phyloP scores from a whole-genome alignment of 768 basidiomycete species.

The Russula griseocarnosa region DNA sequence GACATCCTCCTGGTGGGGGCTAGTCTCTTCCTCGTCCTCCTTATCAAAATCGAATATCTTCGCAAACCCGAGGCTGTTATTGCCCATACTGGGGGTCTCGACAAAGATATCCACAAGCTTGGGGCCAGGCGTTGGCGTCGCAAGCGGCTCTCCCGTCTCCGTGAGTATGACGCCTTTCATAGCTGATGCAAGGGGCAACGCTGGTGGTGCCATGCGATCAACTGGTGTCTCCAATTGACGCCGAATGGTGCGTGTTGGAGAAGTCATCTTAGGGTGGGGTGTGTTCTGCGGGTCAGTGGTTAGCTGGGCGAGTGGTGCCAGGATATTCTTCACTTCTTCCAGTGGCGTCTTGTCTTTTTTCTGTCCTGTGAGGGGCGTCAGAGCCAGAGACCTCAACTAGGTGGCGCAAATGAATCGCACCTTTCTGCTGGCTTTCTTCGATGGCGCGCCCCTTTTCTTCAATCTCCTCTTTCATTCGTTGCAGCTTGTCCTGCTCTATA shows the following conservation, averaged over 20 bases:
- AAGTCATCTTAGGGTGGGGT: slow-evolving; percentile 31
- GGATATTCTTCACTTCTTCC: slow-evolving; percentile 72
- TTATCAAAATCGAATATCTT: slow-evolving; percentile 68
- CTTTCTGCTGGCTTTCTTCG: slow-evolving; percentile 39
- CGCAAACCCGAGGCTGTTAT: slow-evolving; percentile 54
- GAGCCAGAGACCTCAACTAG: not conserved
- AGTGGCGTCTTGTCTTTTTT: slow-evolving; percentile 56
- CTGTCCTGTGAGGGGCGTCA: slow-evolving; percentile 32
- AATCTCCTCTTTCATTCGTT: slow-evolving; percentile 45
- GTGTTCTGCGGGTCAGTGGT: slow-evolving; percentile 31
- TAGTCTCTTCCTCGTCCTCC: slow-evolving; percentile 33
- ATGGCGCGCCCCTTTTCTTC: slow-evolving; percentile 47
- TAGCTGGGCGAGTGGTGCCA: slow-evolving; percentile 47
- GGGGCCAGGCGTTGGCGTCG: slow-evolving; percentile 60
- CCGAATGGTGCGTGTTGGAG: slow-evolving; percentile 18
- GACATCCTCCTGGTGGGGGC: slow-evolving; percentile 31
- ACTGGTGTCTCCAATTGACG: slow-evolving; percentile 52
- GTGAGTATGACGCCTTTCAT: slow-evolving; percentile 71
- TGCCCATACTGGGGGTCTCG: slow-evolving; percentile 52
- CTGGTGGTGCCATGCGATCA: slow-evolving; percentile 36
- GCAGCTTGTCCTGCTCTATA: slow-evolving; percentile 48
- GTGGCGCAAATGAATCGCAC: slow-evolving; percentile 27
- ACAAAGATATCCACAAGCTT: slow-evolving; percentile 66
- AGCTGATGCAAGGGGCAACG: slow-evolving; percentile 35
- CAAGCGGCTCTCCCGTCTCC: slow-evolving; percentile 66